phyloP scores from a whole-genome alignment of 2,329 filamentous ascomycete genomes.

The Aspergillus sp. region DNA sequence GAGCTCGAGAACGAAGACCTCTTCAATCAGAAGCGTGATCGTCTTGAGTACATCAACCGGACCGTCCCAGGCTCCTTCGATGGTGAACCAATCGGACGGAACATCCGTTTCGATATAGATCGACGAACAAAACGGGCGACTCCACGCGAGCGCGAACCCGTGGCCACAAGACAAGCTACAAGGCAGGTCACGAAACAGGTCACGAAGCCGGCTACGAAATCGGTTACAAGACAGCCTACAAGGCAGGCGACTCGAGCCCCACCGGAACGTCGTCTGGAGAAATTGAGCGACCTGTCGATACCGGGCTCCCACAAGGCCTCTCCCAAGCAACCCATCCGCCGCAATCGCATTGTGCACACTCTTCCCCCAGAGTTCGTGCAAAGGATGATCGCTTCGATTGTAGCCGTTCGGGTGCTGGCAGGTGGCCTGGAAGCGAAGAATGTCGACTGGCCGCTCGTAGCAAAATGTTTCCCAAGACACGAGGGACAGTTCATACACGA shows the following conservation, averaged over 20 bases:
- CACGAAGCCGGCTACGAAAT: not conserved
- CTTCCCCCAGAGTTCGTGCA: constrained; percentile 24
- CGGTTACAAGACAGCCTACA: not conserved
- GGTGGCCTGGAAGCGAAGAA: constrained; percentile 37
- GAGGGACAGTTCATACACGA: constrained; percentile 32
- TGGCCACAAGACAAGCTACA: not conserved
- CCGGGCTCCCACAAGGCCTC: constrained; percentile 4
- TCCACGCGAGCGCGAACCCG: not conserved
- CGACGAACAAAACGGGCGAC: constrained; percentile 6
- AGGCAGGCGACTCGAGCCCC: constrained; percentile 1
- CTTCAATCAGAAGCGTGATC: constrained; percentile 16
- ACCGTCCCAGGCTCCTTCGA: constrained; percentile 26
- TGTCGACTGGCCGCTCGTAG: constrained; percentile 42
- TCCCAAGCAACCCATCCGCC: constrained; percentile 15
- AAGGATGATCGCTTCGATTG: constrained; percentile 37
- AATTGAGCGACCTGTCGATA: constrained; percentile 15
- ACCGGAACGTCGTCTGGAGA: constrained; percentile 22
- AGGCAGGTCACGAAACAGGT: not conserved
- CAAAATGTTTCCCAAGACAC: constrained; percentile 34
- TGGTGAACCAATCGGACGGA: constrained; percentile 23
- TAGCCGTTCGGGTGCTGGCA: constrained; percentile 39
- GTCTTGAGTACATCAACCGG: constrained; percentile 33
- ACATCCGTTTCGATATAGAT: constrained; percentile 27
- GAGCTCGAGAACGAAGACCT: constrained; percentile 28
- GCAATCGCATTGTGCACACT: constrained; percentile 15